These are phyloP conservation scores for Periconia macrospinosa DNA, from an alignment of 2,329 filamentous ascomycete genomes.

Conservation along the genomic window DNA sequence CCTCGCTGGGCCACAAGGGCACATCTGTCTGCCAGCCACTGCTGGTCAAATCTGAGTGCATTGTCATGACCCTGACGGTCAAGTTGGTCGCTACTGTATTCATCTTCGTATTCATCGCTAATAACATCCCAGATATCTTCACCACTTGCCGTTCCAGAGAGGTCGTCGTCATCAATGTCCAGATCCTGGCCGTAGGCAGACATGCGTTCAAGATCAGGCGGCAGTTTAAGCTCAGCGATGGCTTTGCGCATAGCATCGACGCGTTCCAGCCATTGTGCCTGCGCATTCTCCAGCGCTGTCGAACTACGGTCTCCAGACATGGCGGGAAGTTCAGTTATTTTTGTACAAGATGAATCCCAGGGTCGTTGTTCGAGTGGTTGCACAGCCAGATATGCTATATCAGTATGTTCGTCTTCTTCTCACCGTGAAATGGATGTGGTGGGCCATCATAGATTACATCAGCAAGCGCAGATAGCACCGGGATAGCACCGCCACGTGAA, in stretches of 20 bases:
- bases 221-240: slow-evolving; percentile 70
- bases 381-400: no score
- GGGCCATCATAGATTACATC: no score
- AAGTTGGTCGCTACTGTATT: slow-evolving; percentile 66
- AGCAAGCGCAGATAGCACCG: no score
- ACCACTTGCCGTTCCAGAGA: slow-evolving; percentile 62
- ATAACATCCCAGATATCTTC: slow-evolving; percentile 95
- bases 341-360: no score
- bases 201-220: slow-evolving; percentile 48
- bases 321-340: no score
- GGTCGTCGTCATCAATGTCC: slow-evolving; percentile 67
- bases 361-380: no score
- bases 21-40: slow-evolving; percentile 76
- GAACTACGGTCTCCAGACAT: slow-evolving; percentile 34
- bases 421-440: no score
- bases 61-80: slow-evolving; percentile 51
- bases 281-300: slow-evolving; percentile 43
- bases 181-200: slow-evolving; percentile 60
- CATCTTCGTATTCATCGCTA: slow-evolving; percentile 69
- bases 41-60: slow-evolving; percentile 53
- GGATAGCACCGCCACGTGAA: no score
- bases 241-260: slow-evolving; percentile 84
- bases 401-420: no score
- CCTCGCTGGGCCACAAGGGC: slow-evolving; percentile 64
- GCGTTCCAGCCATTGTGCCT: slow-evolving; percentile 80